Percentiles rank a stretch among this genome's conserved stretches.
Evolutionary conservation across 768 basidiomycete species (phyloP).

Genomic region (Serendipita vermifera): DNA sequence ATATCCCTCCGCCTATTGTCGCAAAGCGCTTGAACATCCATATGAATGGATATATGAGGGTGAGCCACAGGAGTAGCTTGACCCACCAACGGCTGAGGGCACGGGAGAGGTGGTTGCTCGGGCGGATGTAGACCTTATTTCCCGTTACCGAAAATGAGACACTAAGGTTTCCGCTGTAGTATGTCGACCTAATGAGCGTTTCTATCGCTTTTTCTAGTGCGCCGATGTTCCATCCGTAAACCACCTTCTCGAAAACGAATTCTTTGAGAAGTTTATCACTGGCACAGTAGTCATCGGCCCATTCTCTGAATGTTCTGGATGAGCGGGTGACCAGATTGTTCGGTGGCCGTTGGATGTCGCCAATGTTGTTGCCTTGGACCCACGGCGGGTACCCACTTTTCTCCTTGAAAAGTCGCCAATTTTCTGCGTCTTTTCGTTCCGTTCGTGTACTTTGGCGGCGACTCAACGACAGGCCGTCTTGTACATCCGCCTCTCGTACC

Average conservation of each 20-base stretch:
- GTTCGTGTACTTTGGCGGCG: constrained; percentile 15
- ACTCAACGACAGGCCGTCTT: constrained; percentile 18
- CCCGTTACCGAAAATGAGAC: constrained; percentile 39
- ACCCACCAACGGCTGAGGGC: constrained; percentile 60
- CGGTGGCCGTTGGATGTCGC: background rate
- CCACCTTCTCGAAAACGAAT: constrained; percentile 61
- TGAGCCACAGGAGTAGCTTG: constrained; percentile 51
- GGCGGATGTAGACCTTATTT: constrained; percentile 48
- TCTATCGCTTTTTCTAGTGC: constrained; percentile 29
- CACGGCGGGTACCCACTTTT: constrained; percentile 43
- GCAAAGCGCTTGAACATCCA: constrained; percentile 66
- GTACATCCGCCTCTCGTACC: constrained; percentile 40
- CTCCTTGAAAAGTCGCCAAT: constrained; percentile 34
- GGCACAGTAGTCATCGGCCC: constrained; percentile 74
- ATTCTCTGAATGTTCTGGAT: constrained; percentile 51
- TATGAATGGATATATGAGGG: constrained; percentile 64
- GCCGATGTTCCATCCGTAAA: constrained; percentile 46
- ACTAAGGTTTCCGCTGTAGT: constrained; percentile 28
- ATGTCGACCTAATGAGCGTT: constrained; percentile 29
- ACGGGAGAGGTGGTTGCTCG: constrained; percentile 52
- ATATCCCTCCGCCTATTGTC: constrained; percentile 51
- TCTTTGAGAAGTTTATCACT: constrained; percentile 62
- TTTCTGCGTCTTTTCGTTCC: constrained; percentile 30
- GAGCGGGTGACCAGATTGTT: constrained; percentile 16
- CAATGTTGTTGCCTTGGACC: constrained; percentile 19